These are phyloP conservation scores for Vigna radiata DNA, from an alignment of 306 rosid species.

Conservation along the genomic window DNA sequence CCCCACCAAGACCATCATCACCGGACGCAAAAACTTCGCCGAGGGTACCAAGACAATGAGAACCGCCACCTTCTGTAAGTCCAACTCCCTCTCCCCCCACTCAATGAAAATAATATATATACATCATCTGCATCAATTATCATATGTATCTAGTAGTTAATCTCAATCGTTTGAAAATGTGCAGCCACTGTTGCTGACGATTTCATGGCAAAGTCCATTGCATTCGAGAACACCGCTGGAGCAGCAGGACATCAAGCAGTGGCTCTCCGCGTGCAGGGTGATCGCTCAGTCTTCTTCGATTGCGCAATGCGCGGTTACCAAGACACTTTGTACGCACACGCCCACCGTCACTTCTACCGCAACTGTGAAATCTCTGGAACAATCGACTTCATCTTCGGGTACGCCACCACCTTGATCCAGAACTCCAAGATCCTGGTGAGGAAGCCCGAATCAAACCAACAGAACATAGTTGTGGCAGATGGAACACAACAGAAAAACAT, in stretches of 20 bases:
- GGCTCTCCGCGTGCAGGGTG: conserved; percentile 66
- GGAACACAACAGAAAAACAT: conserved; percentile 39
- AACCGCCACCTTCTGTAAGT: conserved; percentile 62
- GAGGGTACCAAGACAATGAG: conserved; percentile 51
- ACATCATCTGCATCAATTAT: too few relatives aligned
- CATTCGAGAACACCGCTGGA: conserved; percentile 74
- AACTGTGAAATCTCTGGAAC: conserved; percentile 76
- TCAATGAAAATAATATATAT: too few relatives aligned
- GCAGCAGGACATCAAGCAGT: conserved; percentile 70
- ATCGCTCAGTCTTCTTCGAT: conserved; percentile 52
- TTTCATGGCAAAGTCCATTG: conserved; percentile 65
- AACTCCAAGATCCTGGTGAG: conserved; percentile 59
- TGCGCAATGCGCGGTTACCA: conserved; percentile 66
- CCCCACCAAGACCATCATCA: conserved; percentile 62
- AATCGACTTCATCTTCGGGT: conserved; percentile 74
- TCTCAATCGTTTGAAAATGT: background rate
- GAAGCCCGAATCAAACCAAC: conserved; percentile 47
- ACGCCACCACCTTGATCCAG: conserved; percentile 53
- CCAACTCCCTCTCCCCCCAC: background rate
- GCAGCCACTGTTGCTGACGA: conserved; percentile 45
- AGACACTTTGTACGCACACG: conserved; percentile 66
- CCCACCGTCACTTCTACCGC: conserved; percentile 66
- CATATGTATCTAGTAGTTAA: too few relatives aligned
- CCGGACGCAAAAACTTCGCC: conserved; percentile 53
- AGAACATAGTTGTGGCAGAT: conserved; percentile 59